Conservation (phyloP, 2,329 filamentous ascomycete species). For the Fusarium graminum region DNA sequence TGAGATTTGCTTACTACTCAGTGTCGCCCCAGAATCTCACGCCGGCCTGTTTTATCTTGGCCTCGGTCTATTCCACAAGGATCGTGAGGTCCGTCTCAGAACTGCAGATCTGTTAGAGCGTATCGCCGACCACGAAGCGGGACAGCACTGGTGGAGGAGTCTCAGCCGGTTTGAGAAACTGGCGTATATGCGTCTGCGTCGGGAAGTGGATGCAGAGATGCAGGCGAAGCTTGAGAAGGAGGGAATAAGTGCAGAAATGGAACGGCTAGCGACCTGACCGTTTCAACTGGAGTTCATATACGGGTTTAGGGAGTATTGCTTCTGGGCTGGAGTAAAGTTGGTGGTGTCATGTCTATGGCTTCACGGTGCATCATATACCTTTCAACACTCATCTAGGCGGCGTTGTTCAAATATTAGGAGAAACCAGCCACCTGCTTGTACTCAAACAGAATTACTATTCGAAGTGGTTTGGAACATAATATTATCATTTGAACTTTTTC, state of each 20-base stretch:
- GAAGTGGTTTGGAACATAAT: conserved; percentile 28
- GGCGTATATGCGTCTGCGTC: conserved; percentile 83
- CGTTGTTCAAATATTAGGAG: conserved; percentile 43
- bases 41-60: conserved; percentile 92
- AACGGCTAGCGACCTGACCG: conserved; percentile 64
- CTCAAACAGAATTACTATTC: conserved; percentile 11
- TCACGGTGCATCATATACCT: conserved; percentile 38
- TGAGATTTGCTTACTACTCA: conserved; percentile 86
- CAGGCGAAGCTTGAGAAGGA: conserved; percentile 62
- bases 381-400: conserved; percentile 41
- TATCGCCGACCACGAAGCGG: conserved; percentile 87
- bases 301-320: conserved; percentile 24
- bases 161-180: conserved; percentile 90
- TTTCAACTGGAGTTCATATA: conserved; percentile 10
- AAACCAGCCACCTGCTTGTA: conserved; percentile 15
- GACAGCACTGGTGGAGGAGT: conserved; percentile 90
- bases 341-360: conserved; percentile 36
- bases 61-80: conserved; percentile 91
- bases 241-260: conserved; percentile 56
- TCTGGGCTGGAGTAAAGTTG: conserved; percentile 29
- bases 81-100: conserved; percentile 80
- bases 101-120: conserved; percentile 85
- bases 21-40: conserved; percentile 85
- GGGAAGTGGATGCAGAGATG: conserved; percentile 70
- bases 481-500: conserved; percentile 40